Base-by-base conservation (phyloP, 371 early-diverging fungal genomes). In the Mortierella sp. region DNA sequence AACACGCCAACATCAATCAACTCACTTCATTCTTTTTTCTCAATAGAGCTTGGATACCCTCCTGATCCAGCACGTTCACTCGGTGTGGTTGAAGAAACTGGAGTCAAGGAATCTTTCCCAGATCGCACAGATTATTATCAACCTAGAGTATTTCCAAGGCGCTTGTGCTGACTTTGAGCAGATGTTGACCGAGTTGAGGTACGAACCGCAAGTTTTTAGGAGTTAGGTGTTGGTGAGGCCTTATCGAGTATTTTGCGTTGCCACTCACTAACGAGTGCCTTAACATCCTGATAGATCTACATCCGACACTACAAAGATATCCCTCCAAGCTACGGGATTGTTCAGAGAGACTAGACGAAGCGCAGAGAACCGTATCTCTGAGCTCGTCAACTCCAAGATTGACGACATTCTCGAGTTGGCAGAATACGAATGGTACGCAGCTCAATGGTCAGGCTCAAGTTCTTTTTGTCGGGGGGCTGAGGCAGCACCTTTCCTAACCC, bases 91-190 rank as follows among this genome's bases (percentile, higher is more conserved):
- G 50, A 89, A 93, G 42, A 94, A 95, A 75, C 89, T 97, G 9
- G 89, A 91, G 75, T 92, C 92, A 0, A 92, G 91, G 70, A 95
- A 94, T 65, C 83, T 97, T 28, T 93, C 95, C 0, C 94, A 95
- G 79, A 95, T 95, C 65, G 93, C 95, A 13, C 98, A 97, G 82
- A 95, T 96, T 48, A 93, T 95, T 55, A 92, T 95, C 85, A 96
- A 97, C 80, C 89, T 95, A 28, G 96, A 96, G 74, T 96, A 92
- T 74, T 95, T 96, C 82, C 94, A 94, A 77, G 87, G 91, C n/a
- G 95, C 94, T 0, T 95, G 95, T 70, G 90, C 88, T 0, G 96
- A 96, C 79, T 95, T 97, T 88, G 97, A 97, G 88, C 90, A 92
- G 80, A 75, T 96, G 14, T 78, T 97, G 55, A 91, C 92, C 87